These are phyloP conservation scores for Xylaria longipes DNA, from an alignment of 495 filamentous ascomycete species.

Conservation along the genomic window DNA sequence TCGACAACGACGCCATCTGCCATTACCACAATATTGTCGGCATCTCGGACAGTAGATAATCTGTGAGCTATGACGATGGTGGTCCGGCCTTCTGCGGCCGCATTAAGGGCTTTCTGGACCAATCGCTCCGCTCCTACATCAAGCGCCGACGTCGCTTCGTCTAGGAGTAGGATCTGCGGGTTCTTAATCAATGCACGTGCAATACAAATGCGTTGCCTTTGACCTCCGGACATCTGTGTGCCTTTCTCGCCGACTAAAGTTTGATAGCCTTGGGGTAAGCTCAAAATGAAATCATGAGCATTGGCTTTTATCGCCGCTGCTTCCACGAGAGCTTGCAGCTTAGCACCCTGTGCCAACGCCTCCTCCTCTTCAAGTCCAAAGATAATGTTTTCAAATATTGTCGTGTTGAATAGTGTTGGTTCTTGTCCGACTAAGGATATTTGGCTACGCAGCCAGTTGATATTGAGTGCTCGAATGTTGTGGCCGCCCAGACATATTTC, in stretches of 20 bases:
- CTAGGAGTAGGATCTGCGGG: conserved; percentile 78
- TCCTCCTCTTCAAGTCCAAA: neutral
- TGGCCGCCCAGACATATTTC: neutral
- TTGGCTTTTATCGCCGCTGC: neutral
- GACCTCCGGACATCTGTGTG: conserved; percentile 57
- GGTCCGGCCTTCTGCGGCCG: neutral
- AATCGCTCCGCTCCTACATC: conserved; percentile 73
- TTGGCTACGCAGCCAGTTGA: conserved; percentile 59
- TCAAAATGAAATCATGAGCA: conserved; percentile 49
- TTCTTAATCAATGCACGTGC: conserved; percentile 74
- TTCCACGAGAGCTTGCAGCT: neutral
- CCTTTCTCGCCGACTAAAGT: conserved; percentile 61
- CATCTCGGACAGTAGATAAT: conserved; percentile 71
- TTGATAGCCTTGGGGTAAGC: conserved; percentile 60
- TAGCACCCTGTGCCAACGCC: neutral
- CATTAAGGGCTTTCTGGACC: conserved; percentile 59
- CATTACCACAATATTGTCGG: conserved; percentile 75
- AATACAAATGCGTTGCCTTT: conserved; percentile 75
- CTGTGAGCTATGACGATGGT: conserved; percentile 53
- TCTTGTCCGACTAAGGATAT: conserved; percentile 65
- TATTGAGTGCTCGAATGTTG: conserved; percentile 64
- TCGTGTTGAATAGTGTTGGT: conserved; percentile 65
- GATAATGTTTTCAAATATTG: conserved; percentile 58
- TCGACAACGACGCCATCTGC: conserved; percentile 66
- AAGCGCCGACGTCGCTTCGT: conserved; percentile 82